Evolutionary conservation across 169 alveolate genomes (phyloP).

Genomic region (Babesia ovata): DNA sequence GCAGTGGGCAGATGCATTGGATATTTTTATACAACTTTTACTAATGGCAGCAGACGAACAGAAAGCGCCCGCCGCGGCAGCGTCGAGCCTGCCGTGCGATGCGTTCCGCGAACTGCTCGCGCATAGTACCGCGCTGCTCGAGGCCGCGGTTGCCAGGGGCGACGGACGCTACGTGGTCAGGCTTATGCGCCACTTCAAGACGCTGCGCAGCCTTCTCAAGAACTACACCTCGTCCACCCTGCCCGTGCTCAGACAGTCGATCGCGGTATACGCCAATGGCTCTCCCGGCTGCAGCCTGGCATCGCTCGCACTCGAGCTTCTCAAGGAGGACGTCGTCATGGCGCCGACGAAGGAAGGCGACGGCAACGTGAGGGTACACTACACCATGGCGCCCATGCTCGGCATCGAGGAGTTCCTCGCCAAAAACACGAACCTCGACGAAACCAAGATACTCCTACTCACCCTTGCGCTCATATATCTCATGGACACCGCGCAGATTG

Average conservation of each 20-base stretch:
- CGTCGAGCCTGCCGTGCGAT: conserved; percentile 51
- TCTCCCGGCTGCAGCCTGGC: conserved; percentile 53
- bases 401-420: conserved; percentile 53
- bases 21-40: background rate
- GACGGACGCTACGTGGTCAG: conserved; percentile 63
- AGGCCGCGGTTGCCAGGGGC: conserved; percentile 62
- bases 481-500: conserved; percentile 37
- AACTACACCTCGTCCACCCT: conserved; percentile 47
- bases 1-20: conserved; percentile 29
- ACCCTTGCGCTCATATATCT: conserved; percentile 63
- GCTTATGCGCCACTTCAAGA: conserved; percentile 65
- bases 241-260: conserved; percentile 43
- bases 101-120: conserved; percentile 66
- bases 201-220: conserved; percentile 46
- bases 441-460: conserved; percentile 50
- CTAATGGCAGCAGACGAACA: conserved; percentile 12
- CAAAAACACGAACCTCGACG: conserved; percentile 58
- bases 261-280: conserved; percentile 49
- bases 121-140: conserved; percentile 64
- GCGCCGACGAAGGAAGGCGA: conserved; percentile 5
- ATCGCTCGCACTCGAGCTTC: conserved; percentile 29
- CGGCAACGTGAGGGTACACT: conserved; percentile 14
- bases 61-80: conserved; percentile 41
- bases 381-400: conserved; percentile 42
- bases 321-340: conserved; percentile 1